Evolutionary conservation across 805 yeast genomes (phyloP).

Genomic region (Wickerhamiella australiensis): DNA sequence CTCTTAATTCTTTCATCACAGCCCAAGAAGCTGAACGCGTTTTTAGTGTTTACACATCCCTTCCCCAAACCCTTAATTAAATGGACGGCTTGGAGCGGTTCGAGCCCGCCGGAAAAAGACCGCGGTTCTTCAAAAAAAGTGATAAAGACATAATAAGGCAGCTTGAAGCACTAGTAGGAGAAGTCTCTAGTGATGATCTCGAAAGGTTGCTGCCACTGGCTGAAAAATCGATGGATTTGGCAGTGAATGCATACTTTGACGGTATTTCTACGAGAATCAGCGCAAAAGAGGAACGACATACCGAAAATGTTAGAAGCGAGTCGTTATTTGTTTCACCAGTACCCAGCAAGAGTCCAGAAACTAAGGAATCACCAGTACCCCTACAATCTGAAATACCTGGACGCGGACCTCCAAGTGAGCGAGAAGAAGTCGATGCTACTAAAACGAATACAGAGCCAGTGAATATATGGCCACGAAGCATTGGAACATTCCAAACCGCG

Average conservation of each 20-base stretch:
- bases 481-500: conserved; percentile 31
- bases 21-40: no score
- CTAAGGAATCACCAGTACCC: no score
- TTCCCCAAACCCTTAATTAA: conserved; percentile 14
- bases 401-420: no score
- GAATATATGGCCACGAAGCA: conserved; percentile 14
- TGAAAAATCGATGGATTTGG: conserved; percentile 21
- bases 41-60: conserved; percentile 1
- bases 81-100: conserved; percentile 13
- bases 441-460: no score
- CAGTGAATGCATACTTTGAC: conserved; percentile 25
- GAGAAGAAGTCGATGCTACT: no score
- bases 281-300: not conserved
- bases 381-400: no score
- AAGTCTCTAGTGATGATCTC: conserved; percentile 15
- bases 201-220: conserved; percentile 19
- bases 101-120: conserved; percentile 15
- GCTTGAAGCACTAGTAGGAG: conserved; percentile 25
- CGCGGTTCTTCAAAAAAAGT: conserved; percentile 15
- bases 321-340: not conserved
- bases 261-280: no score
- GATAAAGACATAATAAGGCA: conserved; percentile 12
- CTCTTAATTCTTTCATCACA: no score
- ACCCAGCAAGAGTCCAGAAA: no score
- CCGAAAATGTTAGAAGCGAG: not conserved